Evolutionary conservation across 495 filamentous ascomycete genomes (phyloP).

Genomic region (Aspergillus carlsbadensis): DNA sequence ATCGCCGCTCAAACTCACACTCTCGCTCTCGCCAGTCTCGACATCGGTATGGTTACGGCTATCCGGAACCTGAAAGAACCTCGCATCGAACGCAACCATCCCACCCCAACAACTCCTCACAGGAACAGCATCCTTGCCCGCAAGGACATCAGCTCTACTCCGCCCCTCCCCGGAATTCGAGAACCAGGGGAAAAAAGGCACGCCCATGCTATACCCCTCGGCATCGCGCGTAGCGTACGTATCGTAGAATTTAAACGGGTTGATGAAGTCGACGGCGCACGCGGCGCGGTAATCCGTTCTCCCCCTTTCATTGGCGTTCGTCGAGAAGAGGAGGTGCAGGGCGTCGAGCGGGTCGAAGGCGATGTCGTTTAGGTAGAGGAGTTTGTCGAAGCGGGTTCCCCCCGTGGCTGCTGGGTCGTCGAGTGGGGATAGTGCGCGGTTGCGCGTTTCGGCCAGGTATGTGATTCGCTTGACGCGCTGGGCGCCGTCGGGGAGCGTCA

Average conservation of each 20-base stretch:
- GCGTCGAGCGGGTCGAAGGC: constrained; percentile 70
- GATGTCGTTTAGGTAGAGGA: constrained; percentile 77
- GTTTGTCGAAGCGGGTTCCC: constrained; percentile 52
- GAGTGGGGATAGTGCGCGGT: constrained; percentile 67
- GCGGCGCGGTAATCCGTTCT: constrained; percentile 64
- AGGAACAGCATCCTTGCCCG: constrained; percentile 62
- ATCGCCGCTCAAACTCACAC: too few species aligned
- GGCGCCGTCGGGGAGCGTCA: constrained; percentile 60
- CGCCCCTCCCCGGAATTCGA: constrained; percentile 49
- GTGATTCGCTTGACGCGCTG: constrained; percentile 66
- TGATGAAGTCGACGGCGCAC: constrained; percentile 74
- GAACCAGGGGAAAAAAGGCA: constrained; percentile 77
- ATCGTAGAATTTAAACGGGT: constrained; percentile 77
- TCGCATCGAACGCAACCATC: constrained; percentile 74
- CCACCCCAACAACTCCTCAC: constrained; percentile 81
- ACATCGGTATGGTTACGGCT: too few species aligned
- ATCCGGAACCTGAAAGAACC: constrained; percentile 48
- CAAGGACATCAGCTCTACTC: constrained; percentile 60
- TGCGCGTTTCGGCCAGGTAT: constrained; percentile 72
- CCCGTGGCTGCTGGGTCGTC: constrained; percentile 31
- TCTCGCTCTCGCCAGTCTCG: too few species aligned
- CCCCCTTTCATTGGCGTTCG: constrained; percentile 57
- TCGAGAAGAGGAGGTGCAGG: constrained; percentile 71
- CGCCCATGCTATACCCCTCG: constrained; percentile 66
- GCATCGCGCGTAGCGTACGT: constrained; percentile 73